These are phyloP conservation scores for Somion occarium DNA, from an alignment of 1,284 basidiomycete species.

Conservation along the genomic window DNA sequence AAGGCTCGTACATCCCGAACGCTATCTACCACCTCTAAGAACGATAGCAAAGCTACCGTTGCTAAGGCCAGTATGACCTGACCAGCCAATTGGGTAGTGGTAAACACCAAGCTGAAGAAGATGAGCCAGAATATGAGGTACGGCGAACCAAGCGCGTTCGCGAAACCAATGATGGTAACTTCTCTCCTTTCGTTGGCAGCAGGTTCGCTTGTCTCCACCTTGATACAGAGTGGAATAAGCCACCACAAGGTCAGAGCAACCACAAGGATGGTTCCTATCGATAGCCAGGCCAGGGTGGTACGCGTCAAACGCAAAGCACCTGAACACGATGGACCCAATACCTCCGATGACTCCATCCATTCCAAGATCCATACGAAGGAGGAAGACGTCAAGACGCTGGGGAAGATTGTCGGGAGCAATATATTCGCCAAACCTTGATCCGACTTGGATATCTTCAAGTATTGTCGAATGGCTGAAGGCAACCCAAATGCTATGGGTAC, in stretches of 20 bases:
- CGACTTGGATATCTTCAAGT: slow-evolving; percentile 67
- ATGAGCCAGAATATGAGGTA: slow-evolving; percentile 81
- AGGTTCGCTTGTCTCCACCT: slow-evolving; percentile 38
- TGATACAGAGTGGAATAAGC: slow-evolving; percentile 66
- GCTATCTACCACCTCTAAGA: slow-evolving; percentile 78
- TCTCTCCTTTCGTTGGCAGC: slow-evolving; percentile 29
- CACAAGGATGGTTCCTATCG: slow-evolving; percentile 47
- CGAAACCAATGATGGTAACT: slow-evolving; percentile 80
- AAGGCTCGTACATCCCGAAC: slow-evolving; percentile 67
- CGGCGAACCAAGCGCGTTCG: slow-evolving; percentile 85
- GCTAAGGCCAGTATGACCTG: slow-evolving; percentile 72
- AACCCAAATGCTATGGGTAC: slow-evolving; percentile 53
- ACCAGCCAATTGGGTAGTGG: slow-evolving; percentile 74
- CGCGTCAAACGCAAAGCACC: slow-evolving; percentile 44
- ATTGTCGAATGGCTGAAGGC: slow-evolving; percentile 50
- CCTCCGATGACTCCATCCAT: slow-evolving; percentile 58
- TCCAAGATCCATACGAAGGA: slow-evolving; percentile 77
- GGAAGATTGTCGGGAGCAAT: slow-evolving; percentile 57
- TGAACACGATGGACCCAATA: slow-evolving; percentile 37
- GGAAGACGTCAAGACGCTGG: slow-evolving; percentile 54
- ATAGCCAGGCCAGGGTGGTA: slow-evolving; percentile 58
- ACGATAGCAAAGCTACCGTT: slow-evolving; percentile 61
- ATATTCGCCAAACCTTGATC: slow-evolving; percentile 68
- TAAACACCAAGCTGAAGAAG: slow-evolving; percentile 60
- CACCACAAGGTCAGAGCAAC: slow-evolving; percentile 66